Percentiles rank a stretch among this genome's conserved stretches.
phyloP scores from a whole-genome alignment of 495 filamentous ascomycete species.

The Darksidea phi region DNA sequence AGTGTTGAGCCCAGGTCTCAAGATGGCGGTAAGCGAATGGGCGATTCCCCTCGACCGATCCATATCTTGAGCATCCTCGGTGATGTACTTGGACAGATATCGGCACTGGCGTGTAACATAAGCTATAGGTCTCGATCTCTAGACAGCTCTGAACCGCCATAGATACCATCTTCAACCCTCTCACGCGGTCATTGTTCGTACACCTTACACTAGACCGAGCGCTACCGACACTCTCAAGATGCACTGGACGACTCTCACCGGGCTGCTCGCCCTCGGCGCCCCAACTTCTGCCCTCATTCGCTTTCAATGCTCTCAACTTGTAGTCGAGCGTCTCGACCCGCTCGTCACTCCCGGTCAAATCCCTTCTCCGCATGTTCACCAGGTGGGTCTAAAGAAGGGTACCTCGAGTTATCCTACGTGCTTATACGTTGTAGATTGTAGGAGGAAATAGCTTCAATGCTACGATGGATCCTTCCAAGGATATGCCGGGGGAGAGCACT shows the following conservation, averaged over 20 bases:
- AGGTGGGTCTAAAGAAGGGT: slow-evolving; percentile 33
- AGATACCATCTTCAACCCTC: too few relatives aligned
- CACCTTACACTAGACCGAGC: too few relatives aligned
- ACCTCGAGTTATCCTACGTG: too few relatives aligned
- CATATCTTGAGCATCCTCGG: too few relatives aligned
- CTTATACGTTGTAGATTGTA: slow-evolving; percentile 32
- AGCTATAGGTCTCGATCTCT: too few relatives aligned
- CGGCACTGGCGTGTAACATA: too few relatives aligned
- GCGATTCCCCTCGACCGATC: too few relatives aligned
- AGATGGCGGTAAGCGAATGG: too few relatives aligned
- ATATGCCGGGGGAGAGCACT: slow-evolving; percentile 12
- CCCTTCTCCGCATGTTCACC: slow-evolving; percentile 38
- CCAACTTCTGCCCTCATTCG: slow-evolving; percentile 2
- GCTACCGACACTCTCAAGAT: background rate
- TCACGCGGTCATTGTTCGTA: too few relatives aligned
- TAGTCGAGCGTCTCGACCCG: slow-evolving; percentile 16
- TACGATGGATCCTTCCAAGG: slow-evolving; percentile 7
- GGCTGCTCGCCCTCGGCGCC: slow-evolving; percentile 1
- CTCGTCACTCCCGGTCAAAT: slow-evolving; percentile 7
- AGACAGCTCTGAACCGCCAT: too few relatives aligned
- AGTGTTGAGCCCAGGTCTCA: too few relatives aligned
- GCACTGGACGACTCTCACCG: slow-evolving; percentile 3
- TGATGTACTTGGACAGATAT: too few relatives aligned
- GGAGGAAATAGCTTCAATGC: slow-evolving; percentile 4
- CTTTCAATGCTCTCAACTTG: slow-evolving; percentile 20